Evolutionary conservation across 2,329 filamentous ascomycete genomes (phyloP).

Genomic region (Neodidymelliopsis sp.): DNA sequence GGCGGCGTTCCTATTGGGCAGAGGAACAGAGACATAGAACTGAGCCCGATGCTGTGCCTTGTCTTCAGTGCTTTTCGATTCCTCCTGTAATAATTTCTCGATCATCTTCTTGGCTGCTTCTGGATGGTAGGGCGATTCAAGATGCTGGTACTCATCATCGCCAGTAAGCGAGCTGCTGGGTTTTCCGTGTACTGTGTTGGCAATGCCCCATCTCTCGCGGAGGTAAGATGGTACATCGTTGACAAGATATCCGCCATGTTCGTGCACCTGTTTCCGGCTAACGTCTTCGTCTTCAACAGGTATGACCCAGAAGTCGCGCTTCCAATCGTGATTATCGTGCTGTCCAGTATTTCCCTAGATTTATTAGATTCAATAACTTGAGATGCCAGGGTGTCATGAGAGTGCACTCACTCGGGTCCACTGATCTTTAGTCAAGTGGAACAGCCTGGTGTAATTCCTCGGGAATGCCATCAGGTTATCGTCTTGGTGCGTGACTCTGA

Average conservation of each 20-base stretch:
- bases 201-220: constrained; percentile 2
- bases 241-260: constrained; percentile 1
- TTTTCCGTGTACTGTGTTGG: neutral
- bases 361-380: neutral
- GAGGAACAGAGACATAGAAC: no score
- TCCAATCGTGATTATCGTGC: neutral
- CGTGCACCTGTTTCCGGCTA: neutral
- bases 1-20: no score
- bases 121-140: no score
- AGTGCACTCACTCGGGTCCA: constrained; percentile 27
- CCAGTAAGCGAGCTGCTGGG: neutral
- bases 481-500: constrained; percentile 32
- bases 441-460: constrained; percentile 21
- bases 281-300: neutral
- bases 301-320: constrained; percentile 5
- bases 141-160: no score
- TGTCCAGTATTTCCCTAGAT: constrained; percentile 9
- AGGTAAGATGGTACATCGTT: neutral
- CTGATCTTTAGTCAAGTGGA: constrained; percentile 25
- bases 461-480: constrained; percentile 25
- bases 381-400: no score
- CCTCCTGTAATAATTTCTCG: no score
- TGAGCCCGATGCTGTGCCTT: no score
- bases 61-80: no score
- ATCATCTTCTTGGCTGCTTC: no score